Conservation (phyloP, 495 filamentous ascomycete genomes). For the Penicillium cinerascens region DNA sequence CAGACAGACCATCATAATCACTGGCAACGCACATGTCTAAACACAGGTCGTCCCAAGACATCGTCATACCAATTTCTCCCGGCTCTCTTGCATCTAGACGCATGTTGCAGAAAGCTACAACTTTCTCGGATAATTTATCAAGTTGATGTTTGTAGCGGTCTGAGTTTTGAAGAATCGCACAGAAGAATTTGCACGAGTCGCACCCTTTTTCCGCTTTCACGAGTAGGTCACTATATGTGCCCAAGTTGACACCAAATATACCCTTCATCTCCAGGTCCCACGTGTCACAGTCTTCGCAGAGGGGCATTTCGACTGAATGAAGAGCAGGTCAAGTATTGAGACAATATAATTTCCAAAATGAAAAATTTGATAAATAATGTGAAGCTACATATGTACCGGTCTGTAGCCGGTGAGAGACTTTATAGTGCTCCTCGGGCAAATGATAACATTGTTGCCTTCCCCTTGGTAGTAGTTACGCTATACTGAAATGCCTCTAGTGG, state of each 20-base stretch:
- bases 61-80: conserved; percentile 2
- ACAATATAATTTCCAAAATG: too few relatives aligned
- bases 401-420: too few relatives aligned
- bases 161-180: neutral
- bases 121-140: neutral
- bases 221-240: neutral
- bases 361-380: too few relatives aligned
- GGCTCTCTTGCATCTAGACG: neutral
- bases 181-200: neutral
- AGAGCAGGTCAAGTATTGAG: neutral
- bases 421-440: too few relatives aligned
- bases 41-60: conserved; percentile 1
- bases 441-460: too few relatives aligned
- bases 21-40: conserved; percentile 3
- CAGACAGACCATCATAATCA: neutral
- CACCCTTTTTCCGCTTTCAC: neutral
- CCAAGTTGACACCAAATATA: neutral
- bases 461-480: too few relatives aligned
- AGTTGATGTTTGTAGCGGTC: neutral
- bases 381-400: too few relatives aligned
- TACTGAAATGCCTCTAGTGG: too few relatives aligned
- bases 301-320: neutral
- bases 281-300: neutral
- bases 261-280: neutral
- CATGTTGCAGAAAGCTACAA: neutral